Percentiles rank a stretch among this genome's conserved stretches.
Evolutionary conservation across 176 grass and related monocot species (phyloP).

Genomic region (Coix lacrymajobi): DNA sequence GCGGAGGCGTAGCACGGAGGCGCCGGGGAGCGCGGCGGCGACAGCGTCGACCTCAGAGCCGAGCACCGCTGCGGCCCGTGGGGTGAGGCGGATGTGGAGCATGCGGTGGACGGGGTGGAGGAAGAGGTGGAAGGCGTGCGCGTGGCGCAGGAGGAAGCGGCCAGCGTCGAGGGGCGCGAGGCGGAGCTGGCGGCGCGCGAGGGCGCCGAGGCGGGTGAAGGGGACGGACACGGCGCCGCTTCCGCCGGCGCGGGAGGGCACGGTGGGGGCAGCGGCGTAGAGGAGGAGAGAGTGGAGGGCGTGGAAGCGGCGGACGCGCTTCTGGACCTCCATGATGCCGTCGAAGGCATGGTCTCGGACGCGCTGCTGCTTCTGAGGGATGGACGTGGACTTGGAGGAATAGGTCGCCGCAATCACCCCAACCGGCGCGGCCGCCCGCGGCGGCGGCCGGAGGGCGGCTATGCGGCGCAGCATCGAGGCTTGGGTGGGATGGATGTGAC

Average conservation of each 20-base stretch:
- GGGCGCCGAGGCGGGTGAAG: constrained; percentile 49
- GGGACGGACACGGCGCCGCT: constrained; percentile 38
- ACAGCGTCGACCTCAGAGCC: constrained; percentile 41
- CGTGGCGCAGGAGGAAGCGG: constrained; percentile 74
- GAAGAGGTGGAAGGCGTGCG: constrained; percentile 88
- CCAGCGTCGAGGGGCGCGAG: constrained; percentile 49
- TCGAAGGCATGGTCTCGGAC: constrained; percentile 90
- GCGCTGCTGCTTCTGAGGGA: constrained; percentile 71
- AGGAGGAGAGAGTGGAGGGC: constrained; percentile 57
- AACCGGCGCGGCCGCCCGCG: neutral
- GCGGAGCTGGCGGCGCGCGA: constrained; percentile 65
- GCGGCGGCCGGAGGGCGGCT: constrained; percentile 7
- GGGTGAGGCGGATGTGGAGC: constrained; percentile 78
- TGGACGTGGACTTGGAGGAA: constrained; percentile 73
- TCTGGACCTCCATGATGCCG: constrained; percentile 82
- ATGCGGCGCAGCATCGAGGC: constrained; percentile 37
- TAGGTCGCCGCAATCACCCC: neutral
- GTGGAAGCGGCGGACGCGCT: constrained; percentile 62
- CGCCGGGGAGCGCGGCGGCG: constrained; percentile 16
- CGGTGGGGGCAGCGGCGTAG: constrained; percentile 35
- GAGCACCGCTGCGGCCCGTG: constrained; percentile 47
- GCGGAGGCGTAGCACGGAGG: constrained; percentile 51
- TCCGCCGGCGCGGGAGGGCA: neutral
- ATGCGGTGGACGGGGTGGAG: constrained; percentile 82
- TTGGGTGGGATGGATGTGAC: neutral